Evolutionary conservation across 331 rosid species (phyloP), one percentile per base, ranked within the genome.

Genomic region (Stylosanthes scabra): DNA sequence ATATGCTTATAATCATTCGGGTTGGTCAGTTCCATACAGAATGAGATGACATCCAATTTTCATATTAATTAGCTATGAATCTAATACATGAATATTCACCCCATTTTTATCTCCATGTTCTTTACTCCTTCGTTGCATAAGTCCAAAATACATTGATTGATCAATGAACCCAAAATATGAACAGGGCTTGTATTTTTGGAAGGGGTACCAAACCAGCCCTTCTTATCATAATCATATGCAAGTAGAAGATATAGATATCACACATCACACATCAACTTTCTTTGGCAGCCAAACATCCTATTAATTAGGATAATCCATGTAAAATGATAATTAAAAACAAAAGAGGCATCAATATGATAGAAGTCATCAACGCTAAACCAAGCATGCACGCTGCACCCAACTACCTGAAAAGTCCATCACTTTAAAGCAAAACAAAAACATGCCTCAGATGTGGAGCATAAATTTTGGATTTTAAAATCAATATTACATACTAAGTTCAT

Each of bases 241-340:
- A 28, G 62, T 14, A 42, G 45, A 54, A 34, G 34, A 74, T 20
- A 20, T 20, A 20, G 25, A 20, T 6, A 42, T 74, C 44, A 61
- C 56, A n/a, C 37, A 42, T 74, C 44, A 61, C 56, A n/a, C 37
- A 37, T 55, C 41, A 9, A 31, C 39, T 40, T 45, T 41, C 55
- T 11, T 51, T n/a, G 47, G 63, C 59, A 50, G 41, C 56, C 37
- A 55, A 65, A 29, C 47, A 73, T 61, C 31, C 6, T 66, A 66
- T 15, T 14, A 50, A 7, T 39, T 44, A 42, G 31, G 49, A 74
- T 25, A 13, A 55, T 62, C 68, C 55, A 45, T 34, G 8, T 31
- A 31, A 31, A 39, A 66, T n/a, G n/a, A 51, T 27, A 13, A 9
- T n/a, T 8, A 16, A 51, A 55, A 44, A 3, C 3, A 79, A 2